phyloP scores from a whole-genome alignment of 768 basidiomycete species.

The Krasilnikovozyma curviuscula region DNA sequence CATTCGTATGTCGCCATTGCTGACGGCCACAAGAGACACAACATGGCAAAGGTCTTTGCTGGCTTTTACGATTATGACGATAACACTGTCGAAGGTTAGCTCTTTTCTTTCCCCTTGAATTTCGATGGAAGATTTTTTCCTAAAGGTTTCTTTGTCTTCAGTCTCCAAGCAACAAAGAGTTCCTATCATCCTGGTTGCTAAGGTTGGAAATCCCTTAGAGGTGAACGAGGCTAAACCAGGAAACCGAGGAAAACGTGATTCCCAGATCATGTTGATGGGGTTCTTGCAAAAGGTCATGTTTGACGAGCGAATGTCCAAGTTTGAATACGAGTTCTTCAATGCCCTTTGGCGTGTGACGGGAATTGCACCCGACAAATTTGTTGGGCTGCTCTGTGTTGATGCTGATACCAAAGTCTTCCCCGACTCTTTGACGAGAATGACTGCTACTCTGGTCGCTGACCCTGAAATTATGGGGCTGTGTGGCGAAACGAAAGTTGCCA shows the following conservation, averaged over 20 bases:
- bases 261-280: conserved; percentile 89
- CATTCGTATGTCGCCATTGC: conserved; percentile 97
- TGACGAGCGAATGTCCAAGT: conserved; percentile 97
- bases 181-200: conserved; percentile 87
- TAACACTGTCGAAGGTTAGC: conserved; percentile 53
- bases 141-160: neutral
- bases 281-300: conserved; percentile 99
- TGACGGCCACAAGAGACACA: conserved; percentile 98
- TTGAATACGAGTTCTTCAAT: conserved; percentile 99
- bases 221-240: conserved; percentile 79
- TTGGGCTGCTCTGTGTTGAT: conserved; percentile 58
- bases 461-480: conserved; percentile 97
- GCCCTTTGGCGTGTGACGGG: conserved; percentile 89
- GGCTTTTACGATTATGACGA: conserved; percentile 94
- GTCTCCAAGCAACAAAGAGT: conserved; percentile 74
- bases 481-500: conserved; percentile 98
- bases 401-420: conserved; percentile 81
- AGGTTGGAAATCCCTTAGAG: conserved; percentile 83
- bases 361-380: conserved; percentile 86
- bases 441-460: conserved; percentile 88
- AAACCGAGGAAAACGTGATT: conserved; percentile 96
- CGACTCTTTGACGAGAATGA: conserved; percentile 89
- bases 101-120: neutral
- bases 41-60: conserved; percentile 96
- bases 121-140: neutral